Conservation (phyloP, 163 green algal genomes). For the Botryococcus braunii region DNA sequence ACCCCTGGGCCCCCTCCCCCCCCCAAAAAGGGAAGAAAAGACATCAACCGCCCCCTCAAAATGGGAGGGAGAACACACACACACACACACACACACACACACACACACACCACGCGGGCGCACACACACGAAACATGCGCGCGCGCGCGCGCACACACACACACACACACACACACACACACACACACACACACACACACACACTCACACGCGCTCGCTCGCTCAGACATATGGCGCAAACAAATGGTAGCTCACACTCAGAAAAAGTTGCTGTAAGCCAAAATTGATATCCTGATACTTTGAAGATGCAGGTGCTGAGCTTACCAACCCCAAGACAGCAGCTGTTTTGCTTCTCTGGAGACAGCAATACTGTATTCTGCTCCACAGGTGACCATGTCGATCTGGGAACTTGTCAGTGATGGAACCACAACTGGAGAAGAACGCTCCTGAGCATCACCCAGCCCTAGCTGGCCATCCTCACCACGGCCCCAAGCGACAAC, state of each 20-base stretch:
- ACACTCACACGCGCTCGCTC: not conserved
- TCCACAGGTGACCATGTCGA: constrained; percentile 55
- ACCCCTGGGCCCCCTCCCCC: too few relatives aligned
- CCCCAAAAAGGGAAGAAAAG: too few relatives aligned
- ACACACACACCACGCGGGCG: too few relatives aligned
- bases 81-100: too few relatives aligned
- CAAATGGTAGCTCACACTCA: not conserved
- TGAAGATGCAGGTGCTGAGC: not conserved
- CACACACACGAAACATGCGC: too few relatives aligned
- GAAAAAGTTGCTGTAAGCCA: not conserved
- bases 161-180: not conserved
- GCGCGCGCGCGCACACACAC: not conserved
- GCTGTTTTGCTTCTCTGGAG: constrained; percentile 23
- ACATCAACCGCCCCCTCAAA: too few relatives aligned
- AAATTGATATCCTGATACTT: not conserved
- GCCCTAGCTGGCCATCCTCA: constrained; percentile 54
- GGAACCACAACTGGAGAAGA: constrained; percentile 38
- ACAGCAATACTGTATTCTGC: constrained; percentile 78
- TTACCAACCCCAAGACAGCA: constrained; percentile 72
- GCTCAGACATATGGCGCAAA: not conserved
- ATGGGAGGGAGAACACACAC: too few relatives aligned
- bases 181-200: not conserved
- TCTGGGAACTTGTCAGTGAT: constrained; percentile 26
- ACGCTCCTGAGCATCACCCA: constrained; percentile 59
- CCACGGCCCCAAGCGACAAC: constrained; percentile 58